Conservation (phyloP, 2,329 filamentous ascomycete species). For the Hyphodiscus sp. region DNA sequence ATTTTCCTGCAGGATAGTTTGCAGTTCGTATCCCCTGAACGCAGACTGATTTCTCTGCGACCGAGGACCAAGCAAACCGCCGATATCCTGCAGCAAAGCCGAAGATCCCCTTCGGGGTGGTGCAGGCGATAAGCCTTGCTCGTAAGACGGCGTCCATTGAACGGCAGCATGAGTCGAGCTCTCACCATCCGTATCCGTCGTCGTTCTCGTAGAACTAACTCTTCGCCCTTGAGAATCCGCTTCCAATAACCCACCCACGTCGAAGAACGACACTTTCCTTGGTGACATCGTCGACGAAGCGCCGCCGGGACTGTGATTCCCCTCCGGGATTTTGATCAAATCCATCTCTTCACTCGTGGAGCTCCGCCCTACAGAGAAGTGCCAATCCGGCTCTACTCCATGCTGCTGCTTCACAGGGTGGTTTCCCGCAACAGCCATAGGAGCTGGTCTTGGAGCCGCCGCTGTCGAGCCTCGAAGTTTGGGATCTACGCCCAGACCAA, state of each 20-base stretch:
- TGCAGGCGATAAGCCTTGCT: slow-evolving; percentile 34
- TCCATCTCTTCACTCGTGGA: slow-evolving; percentile 37
- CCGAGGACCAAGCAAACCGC: slow-evolving; percentile 44
- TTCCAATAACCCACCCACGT: slow-evolving; percentile 71
- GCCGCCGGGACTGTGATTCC: slow-evolving; percentile 18
- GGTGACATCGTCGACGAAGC: slow-evolving; percentile 38
- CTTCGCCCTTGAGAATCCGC: slow-evolving; percentile 32
- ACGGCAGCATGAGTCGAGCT: slow-evolving; percentile 15
- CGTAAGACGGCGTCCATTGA: slow-evolving; percentile 15
- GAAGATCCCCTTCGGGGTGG: slow-evolving; percentile 47
- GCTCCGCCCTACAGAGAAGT: slow-evolving; percentile 22
- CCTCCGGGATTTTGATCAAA: slow-evolving; percentile 27
- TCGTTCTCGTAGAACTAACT: slow-evolving; percentile 20
- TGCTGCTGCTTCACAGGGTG: slow-evolving; percentile 18
- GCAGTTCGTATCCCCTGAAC: slow-evolving; percentile 21
- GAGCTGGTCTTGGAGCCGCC: slow-evolving; percentile 23
- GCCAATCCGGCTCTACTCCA: slow-evolving; percentile 21
- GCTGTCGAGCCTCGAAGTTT: slow-evolving; percentile 38
- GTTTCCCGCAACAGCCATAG: slow-evolving; percentile 26
- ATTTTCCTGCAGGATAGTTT: slow-evolving; percentile 23
- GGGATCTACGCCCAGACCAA: slow-evolving; percentile 63
- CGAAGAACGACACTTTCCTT: slow-evolving; percentile 71
- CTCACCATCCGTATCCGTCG: slow-evolving; percentile 25
- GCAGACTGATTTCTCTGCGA: slow-evolving; percentile 12
- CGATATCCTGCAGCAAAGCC: slow-evolving; percentile 52